phyloP scores from a whole-genome alignment of 176 grass and related monocot genomes.

The Triticum monococcum region DNA sequence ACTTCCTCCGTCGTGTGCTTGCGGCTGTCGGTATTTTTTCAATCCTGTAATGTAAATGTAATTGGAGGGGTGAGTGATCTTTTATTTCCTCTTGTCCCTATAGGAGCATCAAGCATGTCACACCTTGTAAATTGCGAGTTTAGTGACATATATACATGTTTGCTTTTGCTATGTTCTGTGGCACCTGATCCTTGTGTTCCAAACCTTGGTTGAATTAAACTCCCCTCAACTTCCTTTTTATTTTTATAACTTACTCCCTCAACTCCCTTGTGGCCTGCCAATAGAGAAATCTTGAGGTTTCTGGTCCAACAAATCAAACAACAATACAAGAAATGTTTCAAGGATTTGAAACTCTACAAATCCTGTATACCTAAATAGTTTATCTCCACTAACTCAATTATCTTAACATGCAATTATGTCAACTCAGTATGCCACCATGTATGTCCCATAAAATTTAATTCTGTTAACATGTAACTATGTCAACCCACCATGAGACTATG shows the following conservation, averaged over 20 bases:
- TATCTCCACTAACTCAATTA: no score
- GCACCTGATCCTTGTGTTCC: neutral
- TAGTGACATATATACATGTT: neutral
- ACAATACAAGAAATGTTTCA: neutral
- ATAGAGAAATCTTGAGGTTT: neutral
- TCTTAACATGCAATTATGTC: no score
- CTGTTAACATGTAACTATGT: no score
- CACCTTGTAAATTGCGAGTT: constrained; percentile 35
- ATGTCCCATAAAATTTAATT: no score
- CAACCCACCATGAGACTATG: no score
- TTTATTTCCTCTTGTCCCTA: constrained; percentile 39
- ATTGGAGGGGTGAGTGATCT: constrained; percentile 36
- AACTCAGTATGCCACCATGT: no score
- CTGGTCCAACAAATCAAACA: neutral
- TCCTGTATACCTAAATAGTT: no score
- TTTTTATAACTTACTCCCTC: no score
- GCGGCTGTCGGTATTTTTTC: neutral
- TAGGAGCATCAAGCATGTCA: constrained; percentile 13
- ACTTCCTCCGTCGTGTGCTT: neutral
- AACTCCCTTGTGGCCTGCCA: neutral
- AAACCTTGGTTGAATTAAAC: neutral
- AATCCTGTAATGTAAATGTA: constrained; percentile 27
- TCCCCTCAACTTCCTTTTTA: neutral
- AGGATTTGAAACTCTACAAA: neutral
- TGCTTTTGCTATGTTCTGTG: neutral